phyloP scores from a whole-genome alignment of 768 basidiomycete species.

The Boletus vinaceobasis region DNA sequence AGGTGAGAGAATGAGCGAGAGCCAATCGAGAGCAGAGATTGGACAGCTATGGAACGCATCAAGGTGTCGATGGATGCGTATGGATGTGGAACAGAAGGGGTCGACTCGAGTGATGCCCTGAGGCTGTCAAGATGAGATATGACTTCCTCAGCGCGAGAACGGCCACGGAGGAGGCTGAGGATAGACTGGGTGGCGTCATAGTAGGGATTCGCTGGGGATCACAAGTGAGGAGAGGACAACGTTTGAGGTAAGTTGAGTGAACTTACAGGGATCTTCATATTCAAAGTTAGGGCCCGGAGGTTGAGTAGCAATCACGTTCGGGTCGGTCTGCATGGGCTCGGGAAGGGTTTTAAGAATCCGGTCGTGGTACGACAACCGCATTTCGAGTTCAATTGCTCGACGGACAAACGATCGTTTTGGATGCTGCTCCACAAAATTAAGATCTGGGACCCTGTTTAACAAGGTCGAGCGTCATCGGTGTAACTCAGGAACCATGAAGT shows the following conservation, averaged over 20 bases:
- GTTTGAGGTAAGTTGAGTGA: neutral
- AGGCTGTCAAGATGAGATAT: slow-evolving; percentile 69
- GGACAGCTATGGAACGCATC: slow-evolving; percentile 76
- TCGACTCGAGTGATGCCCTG: slow-evolving; percentile 56
- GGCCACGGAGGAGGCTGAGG: slow-evolving; percentile 75
- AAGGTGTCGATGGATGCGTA: slow-evolving; percentile 59
- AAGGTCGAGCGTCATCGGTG: neutral
- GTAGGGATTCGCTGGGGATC: slow-evolving; percentile 63
- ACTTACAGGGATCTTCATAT: slow-evolving; percentile 75
- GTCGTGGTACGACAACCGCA: slow-evolving; percentile 90
- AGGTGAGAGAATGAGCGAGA: slow-evolving; percentile 96
- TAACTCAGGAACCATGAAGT: neutral
- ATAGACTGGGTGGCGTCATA: slow-evolving; percentile 78
- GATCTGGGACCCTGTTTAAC: slow-evolving; percentile 74
- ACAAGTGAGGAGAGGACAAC: neutral
- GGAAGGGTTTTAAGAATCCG: slow-evolving; percentile 88
- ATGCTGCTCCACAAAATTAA: slow-evolving; percentile 68
- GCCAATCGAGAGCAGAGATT: slow-evolving; percentile 88
- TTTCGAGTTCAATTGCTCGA: slow-evolving; percentile 82
- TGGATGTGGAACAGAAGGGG: slow-evolving; percentile 51
- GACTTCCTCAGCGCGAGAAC: slow-evolving; percentile 78
- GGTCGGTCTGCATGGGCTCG: slow-evolving; percentile 68
- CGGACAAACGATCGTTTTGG: slow-evolving; percentile 88
- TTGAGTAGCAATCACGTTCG: slow-evolving; percentile 59
- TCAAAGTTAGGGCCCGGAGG: slow-evolving; percentile 79